Evolutionary conservation across 164 flowering plant genomes (phyloP).

Genomic region (Vitis cinerea): DNA sequence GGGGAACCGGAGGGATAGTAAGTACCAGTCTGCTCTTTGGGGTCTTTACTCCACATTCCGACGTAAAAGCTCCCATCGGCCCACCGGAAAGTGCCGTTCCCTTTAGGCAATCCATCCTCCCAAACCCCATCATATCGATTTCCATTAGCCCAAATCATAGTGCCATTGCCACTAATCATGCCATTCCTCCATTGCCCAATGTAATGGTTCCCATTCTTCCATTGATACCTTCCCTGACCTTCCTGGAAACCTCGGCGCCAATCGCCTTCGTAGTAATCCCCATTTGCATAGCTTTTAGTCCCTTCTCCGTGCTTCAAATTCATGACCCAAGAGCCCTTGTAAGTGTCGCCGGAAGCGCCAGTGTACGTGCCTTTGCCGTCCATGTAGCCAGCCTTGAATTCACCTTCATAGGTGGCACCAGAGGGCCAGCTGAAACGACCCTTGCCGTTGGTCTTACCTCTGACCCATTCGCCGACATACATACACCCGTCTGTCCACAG

Average conservation of each 20-base stretch:
- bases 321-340: constrained; percentile 69
- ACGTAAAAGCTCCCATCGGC: constrained; percentile 66
- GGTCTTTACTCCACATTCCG: constrained; percentile 71
- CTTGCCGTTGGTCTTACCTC: constrained; percentile 65
- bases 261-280: constrained; percentile 80
- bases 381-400: constrained; percentile 76
- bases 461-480: constrained; percentile 83
- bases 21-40: constrained; percentile 58
- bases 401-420: constrained; percentile 88
- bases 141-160: constrained; percentile 58
- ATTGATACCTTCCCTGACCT: constrained; percentile 73
- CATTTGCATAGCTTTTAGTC: constrained; percentile 50
- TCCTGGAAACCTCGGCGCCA: constrained; percentile 76
- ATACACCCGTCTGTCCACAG: constrained; percentile 91
- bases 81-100: constrained; percentile 64
- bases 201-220: constrained; percentile 62
- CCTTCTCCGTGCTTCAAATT: constrained; percentile 81
- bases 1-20: constrained; percentile 49
- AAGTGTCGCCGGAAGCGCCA: constrained; percentile 57
- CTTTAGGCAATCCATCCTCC: constrained; percentile 71
- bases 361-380: constrained; percentile 82
- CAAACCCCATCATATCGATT: constrained; percentile 66
- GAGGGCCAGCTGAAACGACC: constrained; percentile 89
- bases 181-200: constrained; percentile 69
- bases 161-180: constrained; percentile 48